Evolutionary conservation across 176 grass and related monocot species (phyloP).

Genomic region (Lolium perenne): DNA sequence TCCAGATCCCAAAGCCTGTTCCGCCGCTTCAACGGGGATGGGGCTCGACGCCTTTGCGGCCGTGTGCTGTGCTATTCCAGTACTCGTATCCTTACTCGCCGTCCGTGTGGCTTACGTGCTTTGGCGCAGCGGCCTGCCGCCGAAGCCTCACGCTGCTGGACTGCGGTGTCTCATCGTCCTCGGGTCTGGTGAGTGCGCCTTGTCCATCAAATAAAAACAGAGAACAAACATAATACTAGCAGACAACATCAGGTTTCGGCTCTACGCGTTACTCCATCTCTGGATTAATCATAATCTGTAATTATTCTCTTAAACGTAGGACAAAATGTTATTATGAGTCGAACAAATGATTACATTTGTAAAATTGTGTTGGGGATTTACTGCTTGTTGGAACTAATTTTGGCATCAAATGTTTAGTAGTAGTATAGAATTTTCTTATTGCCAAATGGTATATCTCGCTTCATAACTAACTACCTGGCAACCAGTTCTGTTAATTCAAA

Average conservation of each 20-base stretch:
- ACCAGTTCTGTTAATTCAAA: background rate
- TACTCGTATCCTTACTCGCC: slow-evolving; percentile 52
- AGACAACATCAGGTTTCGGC: no score
- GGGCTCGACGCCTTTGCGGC: background rate
- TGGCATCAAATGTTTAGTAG: no score
- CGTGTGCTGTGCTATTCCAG: slow-evolving; percentile 30
- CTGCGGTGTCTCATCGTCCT: slow-evolving; percentile 65
- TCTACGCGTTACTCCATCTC: no score
- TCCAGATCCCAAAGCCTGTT: background rate
- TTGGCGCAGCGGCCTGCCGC: slow-evolving; percentile 46
- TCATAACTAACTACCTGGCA: background rate
- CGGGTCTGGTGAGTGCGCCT: slow-evolving; percentile 54
- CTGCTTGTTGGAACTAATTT: background rate
- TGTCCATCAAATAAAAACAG: slow-evolving; percentile 9
- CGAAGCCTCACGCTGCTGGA: background rate
- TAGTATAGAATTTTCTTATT: background rate
- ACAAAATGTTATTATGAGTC: no score
- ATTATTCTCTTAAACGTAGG: no score
- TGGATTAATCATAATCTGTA: no score
- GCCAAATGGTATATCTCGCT: background rate
- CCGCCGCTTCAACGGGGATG: slow-evolving; percentile 10
- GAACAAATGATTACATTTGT: background rate
- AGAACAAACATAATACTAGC: no score
- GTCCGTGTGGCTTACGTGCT: slow-evolving; percentile 56
- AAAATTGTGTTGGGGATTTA: background rate